Evolutionary conservation across 2,329 filamentous ascomycete species (phyloP).

Genomic region (Intubia oerlemansii): DNA sequence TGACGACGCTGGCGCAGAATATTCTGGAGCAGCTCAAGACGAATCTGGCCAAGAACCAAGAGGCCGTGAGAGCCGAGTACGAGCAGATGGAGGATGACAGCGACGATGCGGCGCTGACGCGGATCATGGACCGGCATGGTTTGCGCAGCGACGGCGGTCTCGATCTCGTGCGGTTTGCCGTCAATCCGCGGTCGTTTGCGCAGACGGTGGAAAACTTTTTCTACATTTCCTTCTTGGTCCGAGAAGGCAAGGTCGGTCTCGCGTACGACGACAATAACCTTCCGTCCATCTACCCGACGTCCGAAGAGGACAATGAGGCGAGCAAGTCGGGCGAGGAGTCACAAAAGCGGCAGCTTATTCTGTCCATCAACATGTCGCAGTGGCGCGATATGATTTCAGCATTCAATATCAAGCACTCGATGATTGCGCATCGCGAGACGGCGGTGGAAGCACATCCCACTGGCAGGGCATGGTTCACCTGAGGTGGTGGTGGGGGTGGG

Average conservation of each 20-base stretch:
- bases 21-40: conserved; percentile 42
- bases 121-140: conserved; percentile 36
- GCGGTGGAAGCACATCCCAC: conserved; percentile 10
- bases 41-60: conserved; percentile 24
- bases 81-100: conserved; percentile 19
- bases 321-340: conserved; percentile 4
- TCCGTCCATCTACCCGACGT: conserved; percentile 30
- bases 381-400: conserved; percentile 62
- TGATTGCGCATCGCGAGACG: conserved; percentile 59
- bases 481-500: too few species aligned
- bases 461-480: conserved; percentile 6
- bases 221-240: conserved; percentile 83
- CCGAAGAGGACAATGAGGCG: conserved; percentile 23
- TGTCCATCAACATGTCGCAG: conserved; percentile 66
- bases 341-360: conserved; percentile 59
- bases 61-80: conserved; percentile 16
- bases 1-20: conserved; percentile 51
- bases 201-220: conserved; percentile 96
- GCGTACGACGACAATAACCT: conserved; percentile 49
- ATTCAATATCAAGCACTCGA: conserved; percentile 54
- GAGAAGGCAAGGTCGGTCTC: conserved; percentile 64
- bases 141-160: conserved; percentile 50
- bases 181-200: conserved; percentile 78
- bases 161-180: conserved; percentile 64
- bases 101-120: conserved; percentile 13